phyloP scores from a whole-genome alignment of 2,329 filamentous ascomycete genomes.

The Fusarium albosuccineum region DNA sequence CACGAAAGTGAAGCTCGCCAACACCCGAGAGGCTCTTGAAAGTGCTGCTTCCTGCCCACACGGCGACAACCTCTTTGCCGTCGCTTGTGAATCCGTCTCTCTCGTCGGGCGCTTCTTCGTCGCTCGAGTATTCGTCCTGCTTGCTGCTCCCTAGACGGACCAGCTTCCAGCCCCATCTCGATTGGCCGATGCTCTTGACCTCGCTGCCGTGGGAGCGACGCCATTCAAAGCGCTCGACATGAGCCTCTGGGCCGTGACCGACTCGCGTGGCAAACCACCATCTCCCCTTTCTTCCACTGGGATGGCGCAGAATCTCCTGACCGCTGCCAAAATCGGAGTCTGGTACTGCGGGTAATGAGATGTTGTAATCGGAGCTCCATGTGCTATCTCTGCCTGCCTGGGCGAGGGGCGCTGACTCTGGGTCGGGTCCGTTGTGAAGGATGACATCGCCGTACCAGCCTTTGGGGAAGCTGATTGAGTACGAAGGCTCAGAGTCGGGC shows the following conservation, averaged over 20 bases:
- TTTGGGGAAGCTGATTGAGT: slow-evolving; percentile 23
- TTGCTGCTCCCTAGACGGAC: slow-evolving; percentile 36
- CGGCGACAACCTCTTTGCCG: slow-evolving; percentile 43
- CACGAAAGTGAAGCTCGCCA: slow-evolving; percentile 44
- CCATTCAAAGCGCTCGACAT: slow-evolving; percentile 42
- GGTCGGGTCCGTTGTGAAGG: slow-evolving; percentile 31
- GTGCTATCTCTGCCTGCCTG: slow-evolving; percentile 7
- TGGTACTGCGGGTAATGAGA: slow-evolving; percentile 26
- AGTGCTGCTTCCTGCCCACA: slow-evolving; percentile 35
- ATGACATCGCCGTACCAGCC: slow-evolving; percentile 34
- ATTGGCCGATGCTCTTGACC: slow-evolving; percentile 36
- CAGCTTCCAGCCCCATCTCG: slow-evolving; percentile 41
- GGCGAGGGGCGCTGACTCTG: slow-evolving; percentile 20
- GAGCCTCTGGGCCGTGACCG: slow-evolving; percentile 23
- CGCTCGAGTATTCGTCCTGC: slow-evolving; percentile 17
- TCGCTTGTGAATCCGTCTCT: slow-evolving; percentile 39
- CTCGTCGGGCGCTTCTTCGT: slow-evolving; percentile 10
- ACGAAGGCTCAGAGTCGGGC: slow-evolving; percentile 29
- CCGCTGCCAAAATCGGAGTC: neutral
- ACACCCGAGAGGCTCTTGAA: slow-evolving; percentile 32
- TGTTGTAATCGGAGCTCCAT: slow-evolving; percentile 22
- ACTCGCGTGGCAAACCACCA: slow-evolving; percentile 42
- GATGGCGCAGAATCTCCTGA: slow-evolving; percentile 32
- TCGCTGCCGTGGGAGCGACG: slow-evolving; percentile 38
- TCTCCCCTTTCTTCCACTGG: slow-evolving; percentile 11